Evolutionary conservation across 257 asterid genomes (phyloP), one percentile per base, ranked within the genome.

Genomic region (Solanum peruvianum): DNA sequence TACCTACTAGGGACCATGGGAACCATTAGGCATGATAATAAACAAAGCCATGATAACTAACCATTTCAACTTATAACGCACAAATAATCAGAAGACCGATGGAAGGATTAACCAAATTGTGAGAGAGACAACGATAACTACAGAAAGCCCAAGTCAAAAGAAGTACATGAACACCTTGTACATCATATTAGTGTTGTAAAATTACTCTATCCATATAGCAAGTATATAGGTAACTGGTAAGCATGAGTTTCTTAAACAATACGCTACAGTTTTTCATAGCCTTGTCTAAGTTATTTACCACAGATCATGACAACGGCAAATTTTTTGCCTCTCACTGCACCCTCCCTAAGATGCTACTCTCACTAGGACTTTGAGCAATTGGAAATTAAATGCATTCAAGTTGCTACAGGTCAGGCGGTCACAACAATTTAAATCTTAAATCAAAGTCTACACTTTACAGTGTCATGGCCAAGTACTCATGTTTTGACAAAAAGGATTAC

Each of bases 1-100:
- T 87, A 97, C 88, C 99, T 95, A 94, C 89, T 76, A 87, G 76
- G 76, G 66, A 31, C 64, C 69, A 75, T 76, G 84, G 39, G 56
- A 64, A 14, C 12, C 69, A 49, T 31, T 81, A 76, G 21, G 29
- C 33, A 49, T 72, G 62, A 47, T 42, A 70, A 29, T 71, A 11
- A 58, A 45, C 52, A 45, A n/a, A 33, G 83, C 21, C 35, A 16
- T 29, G 44, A 56, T 81, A 39, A 31, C 45, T 35, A 82, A 69
- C 66, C 49, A 35, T 33, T 33, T 39, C 9, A 67, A 29, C 85
- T 29, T 45, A 80, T 29, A 27, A 47, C 29, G 29, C 16, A 52
- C 67, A 80, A 47, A 47, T 16, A 45, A 18, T 29, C 18, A 39
- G 33, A 2, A 73, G 56, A 49, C 52, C 82, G 21, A 41, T 6